These are phyloP conservation scores for Leucocoprinus sp. DNA, from an alignment of 768 basidiomycete genomes.

Conservation along the genomic window DNA sequence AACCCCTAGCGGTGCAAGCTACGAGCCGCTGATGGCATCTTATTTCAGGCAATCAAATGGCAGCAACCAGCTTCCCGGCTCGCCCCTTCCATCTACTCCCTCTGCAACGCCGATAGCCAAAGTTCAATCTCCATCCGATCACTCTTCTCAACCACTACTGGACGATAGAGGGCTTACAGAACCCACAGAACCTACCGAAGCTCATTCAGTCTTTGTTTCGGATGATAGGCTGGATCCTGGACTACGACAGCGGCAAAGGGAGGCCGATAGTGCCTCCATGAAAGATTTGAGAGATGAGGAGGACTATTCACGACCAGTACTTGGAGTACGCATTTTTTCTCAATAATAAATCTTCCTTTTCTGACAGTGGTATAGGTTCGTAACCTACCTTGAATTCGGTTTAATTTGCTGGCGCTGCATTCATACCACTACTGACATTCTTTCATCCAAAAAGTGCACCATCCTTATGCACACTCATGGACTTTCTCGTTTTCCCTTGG, in stretches of 20 bases:
- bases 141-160: not conserved
- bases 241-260: slow-evolving; percentile 27
- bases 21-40: slow-evolving; percentile 19
- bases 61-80: not conserved
- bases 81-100: slow-evolving; percentile 17
- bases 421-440: not conserved
- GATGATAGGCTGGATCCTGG: slow-evolving; percentile 41
- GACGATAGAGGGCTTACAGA: slow-evolving; percentile 12
- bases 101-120: slow-evolving; percentile 14
- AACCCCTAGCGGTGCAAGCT: slow-evolving; percentile 14
- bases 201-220: slow-evolving; percentile 26
- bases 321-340: slow-evolving; percentile 33
- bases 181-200: slow-evolving; percentile 14
- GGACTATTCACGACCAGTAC: slow-evolving; percentile 48
- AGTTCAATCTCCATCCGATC: slow-evolving; percentile 24
- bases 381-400: slow-evolving; percentile 36
- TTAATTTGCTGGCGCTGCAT: not conserved
- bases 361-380: slow-evolving; percentile 36
- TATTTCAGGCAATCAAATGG: slow-evolving; percentile 19
- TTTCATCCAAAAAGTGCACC: not conserved
- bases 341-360: not conserved
- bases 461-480: not conserved
- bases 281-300: slow-evolving; percentile 39
- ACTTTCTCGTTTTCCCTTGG: not conserved
- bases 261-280: slow-evolving; percentile 21